These are phyloP conservation scores for Zymoseptoria brevis DNA, from an alignment of 2,329 filamentous ascomycete genomes.

Conservation along the genomic window DNA sequence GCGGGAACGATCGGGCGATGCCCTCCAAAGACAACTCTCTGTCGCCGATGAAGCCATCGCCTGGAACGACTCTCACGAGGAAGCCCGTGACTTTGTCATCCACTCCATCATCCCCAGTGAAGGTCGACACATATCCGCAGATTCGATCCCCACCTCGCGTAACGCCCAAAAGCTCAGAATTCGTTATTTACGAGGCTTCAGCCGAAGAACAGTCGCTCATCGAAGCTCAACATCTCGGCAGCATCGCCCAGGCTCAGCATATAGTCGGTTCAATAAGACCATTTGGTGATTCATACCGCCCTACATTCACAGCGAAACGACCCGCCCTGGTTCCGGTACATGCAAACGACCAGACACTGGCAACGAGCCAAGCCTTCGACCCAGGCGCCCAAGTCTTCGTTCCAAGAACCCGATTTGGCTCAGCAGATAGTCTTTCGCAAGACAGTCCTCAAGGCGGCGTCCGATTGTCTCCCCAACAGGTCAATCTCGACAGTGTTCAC, in stretches of 20 bases:
- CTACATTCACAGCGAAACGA: background rate
- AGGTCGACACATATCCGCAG: no score
- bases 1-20: background rate
- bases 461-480: constrained; percentile 3
- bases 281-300: background rate
- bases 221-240: constrained; percentile 1
- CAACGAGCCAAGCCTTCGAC: constrained; percentile 15
- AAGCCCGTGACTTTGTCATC: background rate
- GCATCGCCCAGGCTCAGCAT: background rate
- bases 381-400: constrained; percentile 25
- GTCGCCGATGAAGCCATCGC: background rate
- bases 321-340: background rate
- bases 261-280: background rate
- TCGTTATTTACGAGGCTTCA: background rate
- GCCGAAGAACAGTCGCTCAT: background rate
- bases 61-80: background rate
- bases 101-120: background rate
- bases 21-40: background rate
- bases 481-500: constrained; percentile 8
- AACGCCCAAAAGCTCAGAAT: background rate
- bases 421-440: constrained; percentile 6
- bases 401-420: constrained; percentile 20
- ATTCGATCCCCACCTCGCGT: background rate
- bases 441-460: constrained; percentile 1
- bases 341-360: background rate